Conservation (phyloP, 805 yeast genomes). For the Martiniozyma abietophila region DNA sequence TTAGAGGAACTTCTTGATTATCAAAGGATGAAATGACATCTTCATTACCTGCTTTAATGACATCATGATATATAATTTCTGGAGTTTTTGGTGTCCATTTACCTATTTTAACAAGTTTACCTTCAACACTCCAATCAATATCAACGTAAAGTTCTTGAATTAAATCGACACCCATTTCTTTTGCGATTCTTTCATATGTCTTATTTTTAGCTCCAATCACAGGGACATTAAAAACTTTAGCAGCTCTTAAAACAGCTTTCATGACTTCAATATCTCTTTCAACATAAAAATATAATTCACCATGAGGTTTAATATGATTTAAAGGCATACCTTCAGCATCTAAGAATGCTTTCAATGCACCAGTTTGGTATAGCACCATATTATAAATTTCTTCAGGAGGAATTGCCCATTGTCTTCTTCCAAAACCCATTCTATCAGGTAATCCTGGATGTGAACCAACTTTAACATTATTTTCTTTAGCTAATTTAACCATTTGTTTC, state of each 20-base stretch:
- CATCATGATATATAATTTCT: conserved; percentile 23
- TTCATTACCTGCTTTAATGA: conserved; percentile 21
- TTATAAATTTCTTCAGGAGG: conserved; percentile 30
- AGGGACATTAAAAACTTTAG: conserved; percentile 28
- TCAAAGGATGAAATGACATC: conserved; percentile 20
- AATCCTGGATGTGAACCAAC: conserved; percentile 34
- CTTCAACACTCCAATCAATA: conserved; percentile 26
- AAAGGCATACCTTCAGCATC: conserved; percentile 28
- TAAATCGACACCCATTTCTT: conserved; percentile 26
- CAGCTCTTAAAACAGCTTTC: conserved; percentile 29
- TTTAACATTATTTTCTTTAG: conserved; percentile 27
- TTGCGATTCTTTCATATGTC: conserved; percentile 22
- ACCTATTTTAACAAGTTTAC: conserved; percentile 24
- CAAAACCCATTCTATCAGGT: conserved; percentile 32
- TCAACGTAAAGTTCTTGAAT: conserved; percentile 31
- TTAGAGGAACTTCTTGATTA: conserved; percentile 19
- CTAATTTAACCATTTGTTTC: conserved; percentile 27
- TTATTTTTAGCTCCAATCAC: conserved; percentile 30
- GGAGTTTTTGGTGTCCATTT: conserved; percentile 21
- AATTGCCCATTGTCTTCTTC: conserved; percentile 29
- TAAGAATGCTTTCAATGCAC: conserved; percentile 30
- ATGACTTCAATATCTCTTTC: conserved; percentile 29
- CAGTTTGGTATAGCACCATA: conserved; percentile 31
- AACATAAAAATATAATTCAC: conserved; percentile 30
- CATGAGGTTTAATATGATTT: conserved; percentile 31